phyloP scores from a whole-genome alignment of 352 stramenopile species.

The Pelagophyceae sp. region DNA sequence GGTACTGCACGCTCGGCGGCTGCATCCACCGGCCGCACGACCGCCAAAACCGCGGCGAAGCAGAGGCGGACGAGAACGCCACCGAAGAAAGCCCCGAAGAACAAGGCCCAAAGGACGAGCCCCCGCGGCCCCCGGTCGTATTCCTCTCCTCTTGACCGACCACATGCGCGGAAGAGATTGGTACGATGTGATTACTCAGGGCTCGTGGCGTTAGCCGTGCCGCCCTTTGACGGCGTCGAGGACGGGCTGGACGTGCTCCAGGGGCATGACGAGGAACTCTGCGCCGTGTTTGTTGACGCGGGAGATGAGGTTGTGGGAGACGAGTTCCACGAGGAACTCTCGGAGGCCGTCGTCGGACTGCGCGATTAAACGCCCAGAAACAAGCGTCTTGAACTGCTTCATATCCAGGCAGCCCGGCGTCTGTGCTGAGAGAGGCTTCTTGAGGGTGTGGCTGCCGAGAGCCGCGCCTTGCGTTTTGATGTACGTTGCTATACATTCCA shows the following conservation, averaged over 20 bases:
- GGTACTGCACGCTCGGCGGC: too few relatives aligned
- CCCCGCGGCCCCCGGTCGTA: too few relatives aligned
- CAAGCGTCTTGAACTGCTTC: not conserved
- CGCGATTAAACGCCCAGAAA: not conserved
- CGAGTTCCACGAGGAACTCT: not conserved
- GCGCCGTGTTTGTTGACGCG: not conserved
- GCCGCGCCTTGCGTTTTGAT: too few relatives aligned
- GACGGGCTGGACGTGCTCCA: not conserved
- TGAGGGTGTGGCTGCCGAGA: not conserved
- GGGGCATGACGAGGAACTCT: not conserved
- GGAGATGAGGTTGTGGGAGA: not conserved
- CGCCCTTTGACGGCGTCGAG: not conserved
- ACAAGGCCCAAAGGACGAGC: not conserved
- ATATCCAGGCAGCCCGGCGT: conserved; percentile 2
- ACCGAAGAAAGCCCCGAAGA: not conserved
- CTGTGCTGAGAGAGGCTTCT: not conserved
- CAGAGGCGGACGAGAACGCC: not conserved
- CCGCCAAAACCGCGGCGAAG: not conserved
- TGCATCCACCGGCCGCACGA: too few relatives aligned
- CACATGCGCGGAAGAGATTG: not conserved
- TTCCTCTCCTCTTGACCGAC: too few relatives aligned
- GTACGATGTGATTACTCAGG: not conserved
- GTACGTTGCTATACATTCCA: too few relatives aligned
- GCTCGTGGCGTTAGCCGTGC: not conserved
- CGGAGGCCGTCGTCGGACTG: not conserved